A percentile compares a stretch with the other conserved stretches of the same genome.
These are phyloP conservation scores for Paraglomus occultum DNA, from an alignment of 192 early-diverging fungal species.

Conservation along the genomic window DNA sequence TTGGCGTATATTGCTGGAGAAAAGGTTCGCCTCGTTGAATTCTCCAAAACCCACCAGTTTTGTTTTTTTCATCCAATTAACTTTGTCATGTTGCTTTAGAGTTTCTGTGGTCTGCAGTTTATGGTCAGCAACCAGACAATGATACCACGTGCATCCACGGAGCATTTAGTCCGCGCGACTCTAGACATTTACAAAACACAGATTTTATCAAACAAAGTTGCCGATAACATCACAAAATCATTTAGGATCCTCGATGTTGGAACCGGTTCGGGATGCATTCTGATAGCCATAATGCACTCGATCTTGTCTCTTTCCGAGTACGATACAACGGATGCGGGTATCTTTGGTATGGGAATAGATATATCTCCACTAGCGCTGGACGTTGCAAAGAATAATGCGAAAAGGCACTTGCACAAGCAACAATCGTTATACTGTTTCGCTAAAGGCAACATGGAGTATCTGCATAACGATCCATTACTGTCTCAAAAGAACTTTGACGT, in stretches of 20 bases:
- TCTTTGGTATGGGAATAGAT: conserved; percentile 20
- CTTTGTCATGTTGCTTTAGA: not conserved
- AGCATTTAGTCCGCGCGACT: not conserved
- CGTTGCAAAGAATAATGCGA: conserved; percentile 8
- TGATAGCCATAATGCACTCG: conserved; percentile 11
- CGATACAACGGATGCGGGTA: not conserved
- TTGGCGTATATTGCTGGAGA: conserved; percentile 19
- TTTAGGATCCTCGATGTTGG: conserved; percentile 16
- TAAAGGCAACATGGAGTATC: not conserved
- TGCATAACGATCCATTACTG: not conserved
- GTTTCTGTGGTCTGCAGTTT: conserved; percentile 15
- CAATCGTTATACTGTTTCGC: not conserved
- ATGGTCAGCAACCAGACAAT: not conserved
- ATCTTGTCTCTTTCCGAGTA: not conserved
- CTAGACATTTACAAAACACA: not conserved
- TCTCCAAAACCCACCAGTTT: not conserved
- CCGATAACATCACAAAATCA: not conserved
- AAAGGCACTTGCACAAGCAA: not conserved
- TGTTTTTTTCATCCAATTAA: not conserved
- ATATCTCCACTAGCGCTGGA: not conserved
- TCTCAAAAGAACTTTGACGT: conserved; percentile 5
- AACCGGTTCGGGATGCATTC: conserved; percentile 19
- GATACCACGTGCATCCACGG: conserved; percentile 16
- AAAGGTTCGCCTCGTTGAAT: not conserved
- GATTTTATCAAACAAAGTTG: not conserved